Conservation (phyloP, 78 protist species). For the Dictyostelium discoideum region DNA sequence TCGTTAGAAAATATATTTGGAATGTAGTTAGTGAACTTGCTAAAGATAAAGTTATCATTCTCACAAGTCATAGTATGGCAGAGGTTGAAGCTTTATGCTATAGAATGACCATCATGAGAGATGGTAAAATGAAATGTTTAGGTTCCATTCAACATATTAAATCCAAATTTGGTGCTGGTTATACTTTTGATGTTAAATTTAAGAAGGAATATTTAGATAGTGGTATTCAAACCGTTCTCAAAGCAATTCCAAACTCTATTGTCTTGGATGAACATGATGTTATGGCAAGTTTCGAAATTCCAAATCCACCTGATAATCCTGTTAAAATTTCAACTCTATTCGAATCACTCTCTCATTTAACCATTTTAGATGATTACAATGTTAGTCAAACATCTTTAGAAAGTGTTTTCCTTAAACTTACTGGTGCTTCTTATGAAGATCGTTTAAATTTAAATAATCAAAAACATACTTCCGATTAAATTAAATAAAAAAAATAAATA, state of each 20-base stretch:
- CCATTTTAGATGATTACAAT: slow-evolving; percentile 16
- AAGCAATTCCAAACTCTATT: not conserved
- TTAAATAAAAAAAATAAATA: too few relatives aligned
- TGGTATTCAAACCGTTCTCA: not conserved
- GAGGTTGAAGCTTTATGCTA: slow-evolving; percentile 84
- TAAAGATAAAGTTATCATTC: slow-evolving; percentile 62
- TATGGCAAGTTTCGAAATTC: slow-evolving; percentile 30
- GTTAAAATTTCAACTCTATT: not conserved
- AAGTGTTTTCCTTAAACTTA: slow-evolving; percentile 46
- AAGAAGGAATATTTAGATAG: slow-evolving; percentile 28
- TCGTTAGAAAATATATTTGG: slow-evolving; percentile 84
- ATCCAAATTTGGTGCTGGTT: slow-evolving; percentile 57
- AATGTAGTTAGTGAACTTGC: slow-evolving; percentile 47
- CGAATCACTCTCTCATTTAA: not conserved
- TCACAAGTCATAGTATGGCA: slow-evolving; percentile 89
- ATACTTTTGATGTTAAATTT: slow-evolving; percentile 38
- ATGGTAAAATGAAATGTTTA: slow-evolving; percentile 80
- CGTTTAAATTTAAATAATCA: not conserved
- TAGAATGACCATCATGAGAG: slow-evolving; percentile 93
- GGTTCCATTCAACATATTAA: slow-evolving; percentile 81
- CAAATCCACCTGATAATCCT: slow-evolving; percentile 8
- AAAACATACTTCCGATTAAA: not conserved
- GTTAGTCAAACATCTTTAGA: slow-evolving; percentile 49
- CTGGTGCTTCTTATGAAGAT: slow-evolving; percentile 32
- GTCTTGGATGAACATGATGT: slow-evolving; percentile 31